Base-by-base conservation (phyloP, 192 early-diverging fungal genomes). In the Gigaspora rosea region DNA sequence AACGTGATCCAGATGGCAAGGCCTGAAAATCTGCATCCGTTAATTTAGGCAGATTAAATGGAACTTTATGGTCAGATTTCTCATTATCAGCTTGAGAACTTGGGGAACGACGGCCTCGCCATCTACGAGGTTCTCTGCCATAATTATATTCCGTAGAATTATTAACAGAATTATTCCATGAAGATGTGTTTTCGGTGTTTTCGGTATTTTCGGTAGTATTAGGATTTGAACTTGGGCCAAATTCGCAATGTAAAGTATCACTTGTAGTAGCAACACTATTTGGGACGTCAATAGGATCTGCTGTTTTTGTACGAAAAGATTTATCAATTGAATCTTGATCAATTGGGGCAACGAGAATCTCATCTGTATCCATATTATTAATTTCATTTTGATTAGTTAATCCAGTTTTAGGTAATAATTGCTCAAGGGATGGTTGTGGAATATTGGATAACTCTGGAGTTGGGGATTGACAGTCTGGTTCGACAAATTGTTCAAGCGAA, bases 21-120 rank as follows among this genome's bases (percentile, higher is more conserved):
- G 75, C 75, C 67, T 76, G 75, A 67, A 76, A 76, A 36, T 76
- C 75, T 51, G 75, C 75, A 67, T 76, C 75, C 32, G 75, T 54
- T 67, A 76, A 35, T 67, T 58, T 65, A 27, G 50, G 64, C 41
- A 76, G 41, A 65, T 49, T 76, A 54, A 56, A 67, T 35, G 47
- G 32, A 56, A 15, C 51, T 51, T 67, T 76, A 76, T 52, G 27
- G 20, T 76, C 64, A 76, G 47, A 47, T 67, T 56, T 76, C 13
- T 76, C 75, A 76, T 66, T 76, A 48, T 62, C 72, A 33, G 20
- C 12, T 41, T 74, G 72, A 16, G 72, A 74, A 51, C 22, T 74
- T 32, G 63, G 61, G 33, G 62, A 67, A 76, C 64, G 75, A 56
- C 50, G 27, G 67, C 48, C 47, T 13, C 75, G 64, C 63, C 63